Evolutionary conservation across 2,329 filamentous ascomycete species (phyloP).

Genomic region (Colletotrichum higginsianum): DNA sequence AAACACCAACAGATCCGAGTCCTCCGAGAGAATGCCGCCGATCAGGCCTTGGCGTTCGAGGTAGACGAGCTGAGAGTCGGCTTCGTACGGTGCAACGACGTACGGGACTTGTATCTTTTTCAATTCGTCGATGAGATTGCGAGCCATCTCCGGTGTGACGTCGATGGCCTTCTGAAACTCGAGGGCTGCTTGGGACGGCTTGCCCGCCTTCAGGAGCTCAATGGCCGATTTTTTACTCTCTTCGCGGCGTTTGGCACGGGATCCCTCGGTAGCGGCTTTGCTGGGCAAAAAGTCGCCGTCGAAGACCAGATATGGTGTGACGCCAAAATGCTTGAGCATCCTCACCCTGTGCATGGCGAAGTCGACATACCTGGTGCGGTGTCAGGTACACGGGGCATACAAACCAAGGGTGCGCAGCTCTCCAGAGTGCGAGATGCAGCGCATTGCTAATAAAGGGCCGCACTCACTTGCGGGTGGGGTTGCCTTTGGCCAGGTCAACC

Average conservation of each 20-base stretch:
- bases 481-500: slow-evolving; percentile 89
- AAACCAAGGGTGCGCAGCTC: background rate
- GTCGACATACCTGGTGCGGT: slow-evolving; percentile 80
- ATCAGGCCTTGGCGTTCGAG: slow-evolving; percentile 89
- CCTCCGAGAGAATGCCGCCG: slow-evolving; percentile 91
- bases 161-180: slow-evolving; percentile 97
- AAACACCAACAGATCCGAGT: slow-evolving; percentile 96
- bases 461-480: slow-evolving; percentile 87
- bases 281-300: slow-evolving; percentile 96
- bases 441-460: slow-evolving; percentile 36
- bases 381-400: slow-evolving; percentile 30
- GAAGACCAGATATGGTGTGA: slow-evolving; percentile 96
- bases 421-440: background rate
- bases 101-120: slow-evolving; percentile 86
- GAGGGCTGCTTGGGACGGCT: slow-evolving; percentile 82
- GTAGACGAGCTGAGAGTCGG: slow-evolving; percentile 96
- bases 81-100: slow-evolving; percentile 96
- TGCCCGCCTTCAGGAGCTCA: slow-evolving; percentile 86
- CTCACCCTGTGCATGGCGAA: slow-evolving; percentile 91
- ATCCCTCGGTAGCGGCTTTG: slow-evolving; percentile 88
- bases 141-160: slow-evolving; percentile 96
- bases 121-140: slow-evolving; percentile 90
- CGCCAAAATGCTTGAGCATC: slow-evolving; percentile 94
- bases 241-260: slow-evolving; percentile 81
- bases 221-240: slow-evolving; percentile 83